Evolutionary conservation across 73 alveolate genomes (phyloP), one percentile per base, ranked within the genome.

Genomic region (Urostyla sp.): DNA sequence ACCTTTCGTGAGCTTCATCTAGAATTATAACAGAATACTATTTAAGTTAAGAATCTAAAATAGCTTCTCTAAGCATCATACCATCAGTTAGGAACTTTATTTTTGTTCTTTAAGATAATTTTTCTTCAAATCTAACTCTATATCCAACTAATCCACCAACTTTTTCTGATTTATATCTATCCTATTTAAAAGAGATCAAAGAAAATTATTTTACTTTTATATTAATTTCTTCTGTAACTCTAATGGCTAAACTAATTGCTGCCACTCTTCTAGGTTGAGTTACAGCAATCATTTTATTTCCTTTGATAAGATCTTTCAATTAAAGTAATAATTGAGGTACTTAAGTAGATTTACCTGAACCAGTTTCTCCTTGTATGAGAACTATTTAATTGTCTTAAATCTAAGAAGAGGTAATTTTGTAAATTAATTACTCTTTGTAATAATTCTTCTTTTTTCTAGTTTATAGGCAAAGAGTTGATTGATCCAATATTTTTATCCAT

Each of bases 191-290:
- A n/a, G n/a, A n/a, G n/a, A n/a, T n/a, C n/a, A 75, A 73, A 10
- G 74, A 45, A 45, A 3, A 26, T 6, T 11, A 13, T n/a, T 30
- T 56, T 31, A 83, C 54, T 31, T 97, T n/a, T n/a, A n/a, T n/a
- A n/a, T 85, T 90, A 88, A 90, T 67, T 82, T 97, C 99, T 76
- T 93, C 87, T 15, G 99, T 93, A n/a, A 97, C 98, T 92, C 99
- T 91, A 54, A 83, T 90, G 11, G 98, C 94, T 80, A 97, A 72
- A 61, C 98, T 92, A 28, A 97, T 93, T 7, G 99, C 99, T 8
- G 99, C 99, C 34, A 97, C 96, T 80, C 99, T 91, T 84, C 99
- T 85, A 0, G 99, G 99, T 78, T 97, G 95, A 16, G 99, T 97
- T 30, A 97, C 88, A 46, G 96, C 98, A 63, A 94, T 89, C 32